Base-by-base conservation (phyloP, 2,329 filamentous ascomycete genomes). In the Davidsoniella australis region DNA sequence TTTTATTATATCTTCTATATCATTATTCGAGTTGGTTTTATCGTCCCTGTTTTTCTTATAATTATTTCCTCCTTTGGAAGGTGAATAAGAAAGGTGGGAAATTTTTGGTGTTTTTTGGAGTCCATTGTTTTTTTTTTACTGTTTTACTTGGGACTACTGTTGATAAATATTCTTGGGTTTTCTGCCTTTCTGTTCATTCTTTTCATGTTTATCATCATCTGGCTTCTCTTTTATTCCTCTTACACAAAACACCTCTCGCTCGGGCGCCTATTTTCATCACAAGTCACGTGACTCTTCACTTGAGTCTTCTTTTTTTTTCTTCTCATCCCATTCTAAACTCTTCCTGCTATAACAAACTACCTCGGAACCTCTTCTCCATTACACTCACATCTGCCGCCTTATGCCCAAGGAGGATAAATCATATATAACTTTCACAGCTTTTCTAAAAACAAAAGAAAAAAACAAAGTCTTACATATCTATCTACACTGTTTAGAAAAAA, bases 321-420 rank as follows among this genome's bases (percentile, higher is more conserved):
- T 33, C 29, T 33, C 12, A 33, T 33, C 29, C 20, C 12, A 33
- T 33, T 33, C 29, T 23, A 23, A 23, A 23, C 20, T 5, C 4
- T 5, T 12, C 29, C 8, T 33, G 8, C 29, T 33, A 33, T 33
- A 33, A 33, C 29, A 33, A 33, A 23, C 9, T 33, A 33, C 12
- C 29, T 10, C 29, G 7, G 4, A 33, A 33, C 12, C 12, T 33
- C 29, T 33, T 23, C 20, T 5, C 20, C 29, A 33, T 12, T 33
- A 33, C 20, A 33, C 29, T 12, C 29, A 24, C 3, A 18, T 20
- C n/a, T 16, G 24, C 43, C 36, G 23, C 48, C 26, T 49, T 49
- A 49, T 49, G 41, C 48, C 41, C 41, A 49, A 49, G 48, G 48
- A 40, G 24, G 43, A 50, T 29, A 36, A 37, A 9, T 33, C 33